Base-by-base conservation (phyloP, 768 basidiomycete genomes). In the Hypsizygus marmoreus region DNA sequence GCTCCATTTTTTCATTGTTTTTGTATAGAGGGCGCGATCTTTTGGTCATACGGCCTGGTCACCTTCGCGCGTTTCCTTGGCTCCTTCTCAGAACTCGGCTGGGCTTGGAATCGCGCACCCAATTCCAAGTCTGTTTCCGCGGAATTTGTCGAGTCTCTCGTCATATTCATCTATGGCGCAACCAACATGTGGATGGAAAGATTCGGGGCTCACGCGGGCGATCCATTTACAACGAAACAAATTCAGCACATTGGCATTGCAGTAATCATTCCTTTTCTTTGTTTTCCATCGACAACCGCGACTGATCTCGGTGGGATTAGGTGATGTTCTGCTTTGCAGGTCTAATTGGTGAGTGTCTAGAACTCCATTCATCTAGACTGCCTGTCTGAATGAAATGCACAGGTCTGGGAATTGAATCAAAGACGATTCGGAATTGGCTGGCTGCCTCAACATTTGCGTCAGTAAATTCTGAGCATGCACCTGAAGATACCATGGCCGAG, bases 161-260 rank as follows among this genome's bases (percentile, higher is more conserved):
- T 91, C 40, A 94, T 97, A 57, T 95, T 95, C 68, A 25, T 83
- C 0, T 98, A 97, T 61, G 95, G 95, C 6, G 73, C 80, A 25
- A 87, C 91, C 32, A 95, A 98, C 62, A 92, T 88, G 12, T 98
- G 92, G 91, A 92, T 97, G 90, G 95, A 98, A 67, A 80, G 95
- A 31, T 90, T 95, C 54, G 95, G 94, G 3, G 89, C 85, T 1
- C 67, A 77, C 12, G 68, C 87, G 0, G 91, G 89, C 11, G 85
- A 86, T 59, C 89, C 94, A 11, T 95, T 79, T 68, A 88, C 89
- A 1, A 88, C 92, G 19, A 95, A 93, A 65, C 81, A 97, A 61
- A 80, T 97, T 12, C 92, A 98, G 59, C 95, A 97, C 57, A 95
- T 95, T 43, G 80, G 86, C 44, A 97, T 98, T 53, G 95, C 95